Percentiles rank a stretch among this genome's conserved stretches.
These are phyloP conservation scores for Thelonectria discophora DNA, from an alignment of 2,329 filamentous ascomycete genomes.

Conservation along the genomic window DNA sequence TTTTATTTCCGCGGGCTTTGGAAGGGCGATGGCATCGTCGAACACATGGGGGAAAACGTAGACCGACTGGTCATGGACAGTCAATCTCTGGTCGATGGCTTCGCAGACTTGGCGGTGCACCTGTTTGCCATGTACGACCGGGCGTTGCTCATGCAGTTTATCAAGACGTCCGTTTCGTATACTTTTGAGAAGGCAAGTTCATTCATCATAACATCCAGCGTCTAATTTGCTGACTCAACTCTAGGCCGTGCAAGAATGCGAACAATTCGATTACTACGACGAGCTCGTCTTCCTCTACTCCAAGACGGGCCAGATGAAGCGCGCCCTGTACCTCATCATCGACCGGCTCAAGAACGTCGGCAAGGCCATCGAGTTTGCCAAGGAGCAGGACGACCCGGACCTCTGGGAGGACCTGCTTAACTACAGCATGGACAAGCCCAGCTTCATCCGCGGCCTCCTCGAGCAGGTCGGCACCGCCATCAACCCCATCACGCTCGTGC, in stretches of 20 bases:
- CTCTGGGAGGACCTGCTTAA: conserved; percentile 94
- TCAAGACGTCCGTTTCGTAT: conserved; percentile 86
- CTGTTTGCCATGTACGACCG: conserved; percentile 88
- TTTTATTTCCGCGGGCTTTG: conserved; percentile 92
- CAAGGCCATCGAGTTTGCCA: conserved; percentile 93
- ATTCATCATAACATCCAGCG: background rate
- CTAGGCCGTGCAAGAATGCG: conserved; percentile 78
- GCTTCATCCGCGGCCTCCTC: conserved; percentile 89
- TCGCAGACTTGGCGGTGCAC: conserved; percentile 85
- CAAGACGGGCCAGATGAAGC: conserved; percentile 93
- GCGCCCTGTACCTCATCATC: conserved; percentile 91
- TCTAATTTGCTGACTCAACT: conserved; percentile 25
- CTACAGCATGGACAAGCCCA: conserved; percentile 97
- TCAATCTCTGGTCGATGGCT: conserved; percentile 79
- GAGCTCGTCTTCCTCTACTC: conserved; percentile 96
- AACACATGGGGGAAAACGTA: conserved; percentile 61
- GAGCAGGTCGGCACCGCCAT: conserved; percentile 95
- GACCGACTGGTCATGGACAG: conserved; percentile 68
- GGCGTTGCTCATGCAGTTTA: conserved; percentile 82
- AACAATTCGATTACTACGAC: conserved; percentile 80
- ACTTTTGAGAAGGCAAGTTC: conserved; percentile 75
- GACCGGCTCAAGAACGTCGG: conserved; percentile 90
- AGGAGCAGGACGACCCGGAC: conserved; percentile 89
- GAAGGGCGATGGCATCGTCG: conserved; percentile 73
- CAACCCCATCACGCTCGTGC: conserved; percentile 88